Evolutionary conservation across 192 early-diverging fungal genomes (phyloP), one percentile per base, ranked within the genome.

Genomic region (Phlyctochytrium arcticum): DNA sequence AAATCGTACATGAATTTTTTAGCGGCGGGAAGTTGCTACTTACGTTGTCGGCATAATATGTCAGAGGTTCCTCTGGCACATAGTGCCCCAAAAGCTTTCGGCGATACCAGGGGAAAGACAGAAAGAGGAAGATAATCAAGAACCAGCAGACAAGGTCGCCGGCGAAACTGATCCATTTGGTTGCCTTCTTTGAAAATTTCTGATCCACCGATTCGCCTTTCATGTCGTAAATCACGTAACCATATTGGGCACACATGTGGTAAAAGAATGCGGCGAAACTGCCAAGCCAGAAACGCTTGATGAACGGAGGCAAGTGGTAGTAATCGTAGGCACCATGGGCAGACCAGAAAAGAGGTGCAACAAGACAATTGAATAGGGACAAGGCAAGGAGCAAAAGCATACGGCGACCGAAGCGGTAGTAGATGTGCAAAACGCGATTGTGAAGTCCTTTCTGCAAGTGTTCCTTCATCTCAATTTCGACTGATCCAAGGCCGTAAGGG

Each of bases 351-450:
- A 68, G 19, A 1, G 65, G 65, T 5, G 56, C 55, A 24, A 68
- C 48, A 3, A 47, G 2, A 27, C 12, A 12, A 34, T 68, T 68
- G 48, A 68, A 51, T 12, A 68, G 47, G 15, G 65, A 47, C 27
- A 68, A 34, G 12, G 37, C 65, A 19, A 68, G 12, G 5, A 68
- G 65, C 23, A 68, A 57, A 6, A 68, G 21, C 46, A 57, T 15
- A 10, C 65, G 55, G 19, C 65, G 65, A 35, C 65, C 65, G 48
- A 68, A 68, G n/a, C 65, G 65, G 23, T 68, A 68, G 34, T 68
- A 60, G 21, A 32, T 7, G 17, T 68, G 65, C 23, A 68, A n/a
- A 17, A 68, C 36, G 10, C 36, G 37, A 47, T 68, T 68, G 57
- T 68, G 65, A 21, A 60, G 37, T 5, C 65, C 65, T 35, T 68